phyloP scores from a whole-genome alignment of 2,329 filamentous ascomycete species.

The Aureobasidium zeae region DNA sequence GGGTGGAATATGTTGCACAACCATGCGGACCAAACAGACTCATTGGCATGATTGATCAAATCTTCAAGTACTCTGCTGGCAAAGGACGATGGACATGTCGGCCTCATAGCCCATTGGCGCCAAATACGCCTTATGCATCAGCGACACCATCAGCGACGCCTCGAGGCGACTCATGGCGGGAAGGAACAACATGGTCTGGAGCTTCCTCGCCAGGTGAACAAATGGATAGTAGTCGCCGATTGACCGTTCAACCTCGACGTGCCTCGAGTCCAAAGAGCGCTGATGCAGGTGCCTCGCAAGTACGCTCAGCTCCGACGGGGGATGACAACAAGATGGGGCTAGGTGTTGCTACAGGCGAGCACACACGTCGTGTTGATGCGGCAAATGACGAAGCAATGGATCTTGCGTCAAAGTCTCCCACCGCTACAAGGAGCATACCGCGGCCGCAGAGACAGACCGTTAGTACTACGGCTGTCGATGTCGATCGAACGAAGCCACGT shows the following conservation, averaged over 20 bases:
- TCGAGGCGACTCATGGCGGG: conserved; percentile 1
- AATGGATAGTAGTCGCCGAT: neutral
- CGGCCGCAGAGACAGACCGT: no score
- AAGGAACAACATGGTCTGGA: neutral
- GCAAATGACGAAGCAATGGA: no score
- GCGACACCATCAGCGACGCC: neutral
- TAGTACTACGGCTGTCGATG: conserved; percentile 15
- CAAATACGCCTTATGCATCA: neutral
- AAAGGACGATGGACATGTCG: neutral
- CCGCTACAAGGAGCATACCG: no score
- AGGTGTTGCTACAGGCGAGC: no score
- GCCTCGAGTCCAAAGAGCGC: neutral
- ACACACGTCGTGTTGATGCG: no score
- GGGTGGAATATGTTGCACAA: conserved; percentile 14
- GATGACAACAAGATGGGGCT: no score
- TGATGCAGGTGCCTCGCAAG: no score
- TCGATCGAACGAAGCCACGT: conserved; percentile 18
- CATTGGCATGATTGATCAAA: neutral
- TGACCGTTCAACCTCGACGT: neutral
- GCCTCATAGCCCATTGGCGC: neutral
- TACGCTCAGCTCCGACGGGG: no score
- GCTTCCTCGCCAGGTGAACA: neutral
- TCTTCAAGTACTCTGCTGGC: neutral
- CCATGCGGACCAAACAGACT: conserved; percentile 16
- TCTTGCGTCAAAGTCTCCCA: no score